A percentile compares a stretch with the other conserved stretches of the same genome.
These are phyloP conservation scores for Fonsecaea pedrosoi DNA, from an alignment of 2,329 filamentous ascomycete species.

Conservation along the genomic window DNA sequence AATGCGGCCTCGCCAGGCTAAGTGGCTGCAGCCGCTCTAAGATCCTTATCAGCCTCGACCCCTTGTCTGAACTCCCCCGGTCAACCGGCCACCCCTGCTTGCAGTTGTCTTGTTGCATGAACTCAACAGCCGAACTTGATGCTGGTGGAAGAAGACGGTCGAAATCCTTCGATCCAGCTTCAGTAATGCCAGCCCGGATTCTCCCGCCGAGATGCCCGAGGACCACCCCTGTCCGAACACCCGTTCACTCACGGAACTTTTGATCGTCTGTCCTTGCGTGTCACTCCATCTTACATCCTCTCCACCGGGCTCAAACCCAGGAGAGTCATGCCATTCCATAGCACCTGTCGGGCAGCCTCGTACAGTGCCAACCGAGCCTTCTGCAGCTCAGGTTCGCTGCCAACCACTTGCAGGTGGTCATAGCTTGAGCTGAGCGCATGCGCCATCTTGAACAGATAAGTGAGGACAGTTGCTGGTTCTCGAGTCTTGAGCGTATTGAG, in stretches of 20 bases:
- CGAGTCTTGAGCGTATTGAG: conserved; percentile 68
- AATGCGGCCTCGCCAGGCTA: conserved; percentile 8
- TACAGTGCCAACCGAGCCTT: conserved; percentile 68
- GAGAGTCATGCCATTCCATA: conserved; percentile 70
- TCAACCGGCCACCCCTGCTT: conserved; percentile 9
- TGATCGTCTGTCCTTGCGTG: background rate
- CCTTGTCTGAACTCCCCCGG: conserved; percentile 5
- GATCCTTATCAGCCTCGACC: conserved; percentile 21
- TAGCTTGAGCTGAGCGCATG: conserved; percentile 68
- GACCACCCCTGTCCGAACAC: conserved; percentile 17
- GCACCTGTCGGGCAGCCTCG: conserved; percentile 65
- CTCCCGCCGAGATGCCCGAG: conserved; percentile 22
- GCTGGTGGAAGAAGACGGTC: conserved; percentile 5
- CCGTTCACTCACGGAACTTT: conserved; percentile 9
- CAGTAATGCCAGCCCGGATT: conserved; percentile 22
- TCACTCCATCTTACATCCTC: conserved; percentile 45
- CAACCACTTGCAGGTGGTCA: conserved; percentile 67
- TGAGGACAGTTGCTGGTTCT: conserved; percentile 71
- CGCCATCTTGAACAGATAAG: conserved; percentile 71
- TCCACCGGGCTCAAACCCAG: conserved; percentile 70
- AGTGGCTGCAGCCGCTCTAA: conserved; percentile 13
- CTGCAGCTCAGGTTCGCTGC: conserved; percentile 64
- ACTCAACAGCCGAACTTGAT: conserved; percentile 14
- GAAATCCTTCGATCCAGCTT: conserved; percentile 10
- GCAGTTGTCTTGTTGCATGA: conserved; percentile 18